These are phyloP conservation scores for Cryptomeria japonica DNA, from an alignment of 75 land plant genomes.

Conservation along the genomic window DNA sequence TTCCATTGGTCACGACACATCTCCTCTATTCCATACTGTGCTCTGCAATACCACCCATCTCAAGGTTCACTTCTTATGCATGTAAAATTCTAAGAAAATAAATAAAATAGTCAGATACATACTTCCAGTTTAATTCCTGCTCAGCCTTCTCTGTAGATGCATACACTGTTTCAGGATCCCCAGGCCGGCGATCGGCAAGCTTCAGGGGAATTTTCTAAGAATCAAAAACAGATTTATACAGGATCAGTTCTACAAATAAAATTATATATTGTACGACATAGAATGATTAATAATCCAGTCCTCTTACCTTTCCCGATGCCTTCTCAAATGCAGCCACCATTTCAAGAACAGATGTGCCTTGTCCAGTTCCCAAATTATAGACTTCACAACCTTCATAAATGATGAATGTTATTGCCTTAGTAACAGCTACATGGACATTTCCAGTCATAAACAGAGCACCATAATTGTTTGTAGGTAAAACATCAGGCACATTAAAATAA, in stretches of 20 bases:
- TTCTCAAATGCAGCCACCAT: conserved; percentile 92
- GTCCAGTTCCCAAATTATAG: conserved; percentile 87
- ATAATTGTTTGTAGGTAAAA: neutral
- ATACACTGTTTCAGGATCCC: conserved; percentile 75
- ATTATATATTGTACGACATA: neutral
- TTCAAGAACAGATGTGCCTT: conserved; percentile 84
- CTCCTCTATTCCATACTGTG: conserved; percentile 74
- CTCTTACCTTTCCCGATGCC: conserved; percentile 81
- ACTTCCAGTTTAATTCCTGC: conserved; percentile 78
- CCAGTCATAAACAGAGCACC: neutral
- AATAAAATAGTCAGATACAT: conserved; percentile 14
- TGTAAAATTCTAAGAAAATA: neutral
- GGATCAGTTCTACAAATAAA: neutral
- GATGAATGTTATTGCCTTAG: neutral
- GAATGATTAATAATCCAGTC: neutral
- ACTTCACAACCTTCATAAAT: conserved; percentile 69
- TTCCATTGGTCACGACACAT: conserved; percentile 93
- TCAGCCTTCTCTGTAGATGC: conserved; percentile 82
- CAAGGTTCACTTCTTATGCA: neutral
- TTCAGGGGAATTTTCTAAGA: conserved; percentile 78
- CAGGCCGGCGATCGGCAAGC: conserved; percentile 66
- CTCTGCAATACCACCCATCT: conserved; percentile 38
- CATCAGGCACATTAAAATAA: neutral
- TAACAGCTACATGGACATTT: neutral
- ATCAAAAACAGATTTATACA: neutral